Base-by-base conservation (phyloP, 148 eudicot species). In the Rhododendron simsii region DNA sequence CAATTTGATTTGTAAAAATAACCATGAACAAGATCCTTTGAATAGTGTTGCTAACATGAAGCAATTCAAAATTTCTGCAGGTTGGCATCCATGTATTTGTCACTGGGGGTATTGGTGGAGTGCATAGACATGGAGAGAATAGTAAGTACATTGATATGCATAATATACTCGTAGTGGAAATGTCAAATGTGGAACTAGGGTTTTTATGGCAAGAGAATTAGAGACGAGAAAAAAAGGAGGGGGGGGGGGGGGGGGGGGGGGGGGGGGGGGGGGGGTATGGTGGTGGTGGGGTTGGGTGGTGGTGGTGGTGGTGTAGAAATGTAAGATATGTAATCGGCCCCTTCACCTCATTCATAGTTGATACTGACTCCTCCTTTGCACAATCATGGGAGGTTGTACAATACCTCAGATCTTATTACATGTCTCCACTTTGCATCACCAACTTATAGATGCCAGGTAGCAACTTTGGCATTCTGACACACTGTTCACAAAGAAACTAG, bases 21-120 rank as follows among this genome's bases (percentile, higher is more conserved):
- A 13, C 45, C 80, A 6, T 26, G 39, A 51, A 47, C 13, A 37
- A 15, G 81, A 73, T 80, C n/a, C 11, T 84, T 81, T 8, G 50
- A 7, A 75, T 84, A 20, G 57, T 47, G 77, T 61, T 28, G 11
- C 75, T 63, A 51, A 75, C 61, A 14, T 59, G 23, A 23, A n/a
- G 39, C 47, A 69, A 48, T 14, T 45, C 63, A 84, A 59, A 28
- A 59, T 37, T 79, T 88, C 44, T 91, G 89, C 93, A 97, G 99
- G 99, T 92, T 89, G 98, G 98, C 81, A 98, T 98, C 77, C 88
- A 91, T 83, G 89, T 95, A 82, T 98, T 98, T 89, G 99, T 94
- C 82, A 98, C 99, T 12, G 99, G 99, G 33, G 99, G 98, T 61
- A 94, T 93, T 74, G 99, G 99, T 28, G 99, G 99, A 89, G 99